Evolutionary conservation across 108 stramenopile species (phyloP).

Genomic region (Phaeodactylum tricornutum): DNA sequence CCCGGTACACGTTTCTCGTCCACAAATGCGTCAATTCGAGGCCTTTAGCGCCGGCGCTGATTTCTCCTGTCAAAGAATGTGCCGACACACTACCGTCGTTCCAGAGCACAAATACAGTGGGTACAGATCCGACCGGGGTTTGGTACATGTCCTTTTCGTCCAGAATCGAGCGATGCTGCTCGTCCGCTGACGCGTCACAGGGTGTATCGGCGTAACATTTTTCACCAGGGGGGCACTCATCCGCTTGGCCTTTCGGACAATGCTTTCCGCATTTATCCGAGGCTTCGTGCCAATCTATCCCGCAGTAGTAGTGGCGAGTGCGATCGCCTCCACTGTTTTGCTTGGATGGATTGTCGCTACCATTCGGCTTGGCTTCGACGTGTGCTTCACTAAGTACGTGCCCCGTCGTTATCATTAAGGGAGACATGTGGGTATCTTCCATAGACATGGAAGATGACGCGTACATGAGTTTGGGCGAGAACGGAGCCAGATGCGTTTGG

Average conservation of each 20-base stretch:
- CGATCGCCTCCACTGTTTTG: conserved; percentile 25
- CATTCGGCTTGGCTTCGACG: too few relatives aligned
- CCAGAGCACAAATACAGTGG: conserved; percentile 61
- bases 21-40: conserved; percentile 1
- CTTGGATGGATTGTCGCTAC: too few relatives aligned
- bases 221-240: conserved; percentile 62
- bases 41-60: not conserved
- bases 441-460: conserved; percentile 3
- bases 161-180: conserved; percentile 1
- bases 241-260: conserved; percentile 50
- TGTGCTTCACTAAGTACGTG: conserved; percentile 20
- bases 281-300: conserved; percentile 81
- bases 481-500: conserved; percentile 34
- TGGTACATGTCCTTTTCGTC: conserved; percentile 11
- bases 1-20: not conserved
- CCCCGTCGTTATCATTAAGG: conserved; percentile 27
- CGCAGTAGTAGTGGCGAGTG: conserved; percentile 73
- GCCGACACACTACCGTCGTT: conserved; percentile 58
- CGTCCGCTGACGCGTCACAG: conserved; percentile 39
- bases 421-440: conserved; percentile 8
- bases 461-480: conserved; percentile 46
- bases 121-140: conserved; percentile 55
- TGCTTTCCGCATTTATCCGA: conserved; percentile 44
- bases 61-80: conserved; percentile 35
- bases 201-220: conserved; percentile 80